Evolutionary conservation across 2,329 filamentous ascomycete genomes (phyloP).

Genomic region (Ophiognomonia clavigignenti-juglandacearum): DNA sequence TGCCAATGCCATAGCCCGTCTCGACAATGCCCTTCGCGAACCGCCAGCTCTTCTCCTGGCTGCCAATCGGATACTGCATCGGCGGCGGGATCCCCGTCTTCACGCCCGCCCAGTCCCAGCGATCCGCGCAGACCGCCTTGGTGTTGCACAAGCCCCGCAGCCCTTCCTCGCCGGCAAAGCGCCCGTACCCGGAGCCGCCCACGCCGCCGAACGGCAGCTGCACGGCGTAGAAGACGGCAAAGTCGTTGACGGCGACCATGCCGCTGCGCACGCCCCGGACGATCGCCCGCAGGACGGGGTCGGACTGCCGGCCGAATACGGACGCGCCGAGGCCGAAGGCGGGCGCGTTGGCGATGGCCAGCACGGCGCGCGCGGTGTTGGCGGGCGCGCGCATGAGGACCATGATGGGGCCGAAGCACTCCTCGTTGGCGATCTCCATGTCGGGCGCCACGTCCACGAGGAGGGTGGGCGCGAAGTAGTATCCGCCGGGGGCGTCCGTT

Average conservation of each 20-base stretch:
- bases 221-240: conserved; percentile 87
- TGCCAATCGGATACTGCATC: conserved; percentile 74
- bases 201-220: conserved; percentile 92
- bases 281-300: conserved; percentile 57
- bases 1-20: conserved; percentile 50
- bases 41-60: conserved; percentile 59
- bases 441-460: conserved; percentile 80
- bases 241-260: conserved; percentile 95
- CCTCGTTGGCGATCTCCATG: conserved; percentile 85
- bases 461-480: conserved; percentile 90
- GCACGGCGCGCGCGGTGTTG: conserved; percentile 57
- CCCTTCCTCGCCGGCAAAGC: conserved; percentile 89
- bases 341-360: conserved; percentile 77
- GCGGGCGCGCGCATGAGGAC: conserved; percentile 70
- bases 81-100: conserved; percentile 75
- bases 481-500: conserved; percentile 68
- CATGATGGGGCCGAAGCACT: conserved; percentile 91
- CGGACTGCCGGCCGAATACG: conserved; percentile 70
- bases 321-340: conserved; percentile 82
- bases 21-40: conserved; percentile 59
- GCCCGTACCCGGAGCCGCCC: conserved; percentile 84
- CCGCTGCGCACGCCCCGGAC: conserved; percentile 69
- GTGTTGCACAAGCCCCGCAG: conserved; percentile 78
- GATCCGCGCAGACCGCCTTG: conserved; percentile 82
- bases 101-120: conserved; percentile 54